Percentiles rank a stretch among this genome's conserved stretches.
These are phyloP conservation scores for Striga hermonthica DNA, from an alignment of 305 asterid species.

Conservation along the genomic window DNA sequence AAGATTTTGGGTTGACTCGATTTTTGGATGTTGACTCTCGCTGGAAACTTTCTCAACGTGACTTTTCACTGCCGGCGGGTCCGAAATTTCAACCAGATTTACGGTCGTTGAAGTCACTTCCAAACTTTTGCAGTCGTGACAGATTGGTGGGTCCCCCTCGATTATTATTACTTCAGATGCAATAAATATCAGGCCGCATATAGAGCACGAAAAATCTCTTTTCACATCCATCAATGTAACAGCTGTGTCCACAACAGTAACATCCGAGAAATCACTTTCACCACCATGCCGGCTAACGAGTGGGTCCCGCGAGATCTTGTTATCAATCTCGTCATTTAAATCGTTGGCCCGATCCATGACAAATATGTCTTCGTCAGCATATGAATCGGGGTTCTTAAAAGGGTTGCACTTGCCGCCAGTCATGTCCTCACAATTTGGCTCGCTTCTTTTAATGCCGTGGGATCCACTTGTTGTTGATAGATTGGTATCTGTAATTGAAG, in stretches of 20 bases:
- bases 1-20: too few relatives aligned
- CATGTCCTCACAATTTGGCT: constrained; percentile 60
- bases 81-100: constrained; percentile 19
- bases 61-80: too few relatives aligned
- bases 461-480: constrained; percentile 54
- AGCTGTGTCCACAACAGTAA: constrained; percentile 31
- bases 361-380: constrained; percentile 53
- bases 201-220: constrained; percentile 43
- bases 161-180: constrained; percentile 32
- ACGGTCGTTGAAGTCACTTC: constrained; percentile 37
- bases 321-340: constrained; percentile 38
- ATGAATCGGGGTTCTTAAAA: constrained; percentile 34
- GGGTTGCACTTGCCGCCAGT: too few relatives aligned
- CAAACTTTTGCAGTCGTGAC: constrained; percentile 54
- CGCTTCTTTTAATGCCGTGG: constrained; percentile 68
- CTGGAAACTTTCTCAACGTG: too few relatives aligned
- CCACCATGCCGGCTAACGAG: constrained; percentile 35
- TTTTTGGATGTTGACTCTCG: too few relatives aligned
- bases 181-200: constrained; percentile 46
- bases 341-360: constrained; percentile 59
- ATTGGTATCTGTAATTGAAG: constrained; percentile 85
- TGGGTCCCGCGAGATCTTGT: constrained; percentile 34
- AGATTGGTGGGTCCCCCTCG: constrained; percentile 55
- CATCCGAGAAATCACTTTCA: constrained; percentile 33
- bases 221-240: constrained; percentile 37